A percentile compares a stretch with the other conserved stretches of the same genome.
Evolutionary conservation across 768 basidiomycete genomes (phyloP).

Genomic region (Arthromyces matolae): DNA sequence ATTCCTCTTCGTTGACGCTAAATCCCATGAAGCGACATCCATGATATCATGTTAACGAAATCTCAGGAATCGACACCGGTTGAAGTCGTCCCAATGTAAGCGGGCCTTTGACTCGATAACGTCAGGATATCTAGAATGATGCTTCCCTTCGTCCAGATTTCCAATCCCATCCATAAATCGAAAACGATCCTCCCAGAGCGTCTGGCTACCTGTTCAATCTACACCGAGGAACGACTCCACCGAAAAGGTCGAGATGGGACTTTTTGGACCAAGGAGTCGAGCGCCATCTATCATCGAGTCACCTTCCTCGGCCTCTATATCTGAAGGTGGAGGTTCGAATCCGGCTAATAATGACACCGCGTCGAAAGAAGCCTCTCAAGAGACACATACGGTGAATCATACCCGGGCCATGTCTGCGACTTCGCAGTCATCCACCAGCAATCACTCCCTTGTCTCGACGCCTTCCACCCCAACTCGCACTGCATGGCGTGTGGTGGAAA

Average conservation of each 20-base stretch:
- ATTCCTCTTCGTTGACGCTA: too few species aligned
- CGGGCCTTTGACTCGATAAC: background rate
- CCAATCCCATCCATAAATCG: background rate
- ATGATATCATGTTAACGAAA: conserved; percentile 14
- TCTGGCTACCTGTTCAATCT: conserved; percentile 4
- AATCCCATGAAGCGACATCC: conserved; percentile 18
- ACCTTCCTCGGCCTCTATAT: background rate
- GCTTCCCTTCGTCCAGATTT: background rate
- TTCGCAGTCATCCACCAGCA: background rate
- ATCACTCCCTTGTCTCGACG: too few species aligned
- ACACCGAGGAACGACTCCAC: background rate
- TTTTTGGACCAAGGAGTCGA: conserved; percentile 12
- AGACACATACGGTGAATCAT: too few species aligned
- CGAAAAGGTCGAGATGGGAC: conserved; percentile 4
- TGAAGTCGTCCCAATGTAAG: too few species aligned
- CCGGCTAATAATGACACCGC: background rate
- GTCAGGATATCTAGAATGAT: background rate
- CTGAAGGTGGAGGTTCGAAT: background rate
- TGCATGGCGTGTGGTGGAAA: conserved; percentile 12
- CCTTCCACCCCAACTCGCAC: conserved; percentile 9
- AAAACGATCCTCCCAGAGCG: conserved; percentile 3
- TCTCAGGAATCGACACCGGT: background rate
- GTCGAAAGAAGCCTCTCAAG: background rate
- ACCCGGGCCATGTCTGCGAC: conserved; percentile 2
- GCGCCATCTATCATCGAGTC: background rate